A percentile compares a stretch with the other conserved stretches of the same genome.
These are phyloP conservation scores for Microcyclospora tardicrescens DNA, from an alignment of 2,329 filamentous ascomycete species.

Conservation along the genomic window DNA sequence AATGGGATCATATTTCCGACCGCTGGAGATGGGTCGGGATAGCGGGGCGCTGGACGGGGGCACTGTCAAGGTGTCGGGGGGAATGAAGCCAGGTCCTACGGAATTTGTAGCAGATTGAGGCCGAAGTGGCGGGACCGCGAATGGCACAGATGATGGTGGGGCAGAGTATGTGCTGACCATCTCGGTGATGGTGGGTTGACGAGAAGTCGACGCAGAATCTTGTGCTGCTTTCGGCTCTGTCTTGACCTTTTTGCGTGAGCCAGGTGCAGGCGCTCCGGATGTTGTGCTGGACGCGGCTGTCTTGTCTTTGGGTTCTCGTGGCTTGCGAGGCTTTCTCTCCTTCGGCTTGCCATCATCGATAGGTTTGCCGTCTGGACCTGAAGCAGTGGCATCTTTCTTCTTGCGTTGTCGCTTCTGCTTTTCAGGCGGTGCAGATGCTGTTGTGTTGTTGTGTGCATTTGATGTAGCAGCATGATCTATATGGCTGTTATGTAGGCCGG, in stretches of 20 bases:
- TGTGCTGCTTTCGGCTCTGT: conserved; percentile 23
- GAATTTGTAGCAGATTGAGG: too few species aligned
- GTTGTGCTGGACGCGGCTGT: conserved; percentile 26
- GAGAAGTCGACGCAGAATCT: conserved; percentile 13
- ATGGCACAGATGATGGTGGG: neutral
- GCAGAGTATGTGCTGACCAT: conserved; percentile 22
- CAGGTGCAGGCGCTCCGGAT: conserved; percentile 5
- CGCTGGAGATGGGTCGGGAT: conserved; percentile 46
- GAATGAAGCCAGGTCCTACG: conserved; percentile 17
- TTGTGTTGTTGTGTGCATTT: conserved; percentile 24
- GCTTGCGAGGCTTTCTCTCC: conserved; percentile 32
- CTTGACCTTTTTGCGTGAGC: conserved; percentile 37
- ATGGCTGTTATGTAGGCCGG: conserved; percentile 5
- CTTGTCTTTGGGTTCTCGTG: conserved; percentile 35
- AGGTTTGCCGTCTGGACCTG: conserved; percentile 20
- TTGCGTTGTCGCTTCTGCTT: conserved; percentile 30
- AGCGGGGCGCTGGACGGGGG: too few species aligned
- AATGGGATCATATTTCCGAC: conserved; percentile 82
- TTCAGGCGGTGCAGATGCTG: conserved; percentile 5
- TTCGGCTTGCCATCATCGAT: conserved; percentile 30
- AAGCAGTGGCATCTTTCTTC: conserved; percentile 20
- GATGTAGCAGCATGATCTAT: conserved; percentile 11
- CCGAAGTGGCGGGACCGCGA: too few species aligned
- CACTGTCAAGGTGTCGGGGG: conserved; percentile 28
- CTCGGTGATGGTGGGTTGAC: conserved; percentile 30